phyloP scores from a whole-genome alignment of 805 yeast species.

The Teunomyces gatunensis region DNA sequence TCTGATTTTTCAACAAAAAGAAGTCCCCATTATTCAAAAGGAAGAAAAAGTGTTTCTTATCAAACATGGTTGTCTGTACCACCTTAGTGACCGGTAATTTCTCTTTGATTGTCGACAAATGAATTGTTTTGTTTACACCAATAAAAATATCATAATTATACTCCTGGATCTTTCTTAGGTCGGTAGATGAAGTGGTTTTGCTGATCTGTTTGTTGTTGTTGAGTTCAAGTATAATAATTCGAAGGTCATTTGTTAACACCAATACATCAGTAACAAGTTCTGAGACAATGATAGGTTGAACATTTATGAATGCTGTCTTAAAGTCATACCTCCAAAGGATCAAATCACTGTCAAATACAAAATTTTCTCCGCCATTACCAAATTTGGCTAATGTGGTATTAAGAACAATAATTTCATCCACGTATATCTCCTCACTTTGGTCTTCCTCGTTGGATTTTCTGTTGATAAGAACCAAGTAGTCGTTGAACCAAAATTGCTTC shows the following conservation, averaged over 20 bases:
- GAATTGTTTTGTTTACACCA: constrained; percentile 30
- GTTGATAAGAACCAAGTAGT: constrained; percentile 33
- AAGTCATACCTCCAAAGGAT: constrained; percentile 40
- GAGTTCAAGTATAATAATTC: constrained; percentile 27
- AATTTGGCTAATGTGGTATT: constrained; percentile 29
- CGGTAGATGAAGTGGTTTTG: constrained; percentile 4
- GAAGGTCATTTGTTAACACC: constrained; percentile 28
- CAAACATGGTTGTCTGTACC: constrained; percentile 23
- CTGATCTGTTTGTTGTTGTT: constrained; percentile 10
- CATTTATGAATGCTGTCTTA: constrained; percentile 19
- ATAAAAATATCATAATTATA: constrained; percentile 26
- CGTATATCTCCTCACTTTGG: constrained; percentile 9
- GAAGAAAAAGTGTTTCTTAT: constrained; percentile 33
- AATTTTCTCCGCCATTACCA: constrained; percentile 30
- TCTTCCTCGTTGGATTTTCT: constrained; percentile 19
- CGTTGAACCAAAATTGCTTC: constrained; percentile 35
- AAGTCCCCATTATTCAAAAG: constrained; percentile 39
- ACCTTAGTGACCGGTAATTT: constrained; percentile 23
- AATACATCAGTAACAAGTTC: constrained; percentile 15
- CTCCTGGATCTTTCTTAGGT: constrained; percentile 4
- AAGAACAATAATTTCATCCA: constrained; percentile 37
- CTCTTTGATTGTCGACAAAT: constrained; percentile 29
- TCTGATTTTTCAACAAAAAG: constrained; percentile 33
- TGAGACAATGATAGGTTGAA: constrained; percentile 13
- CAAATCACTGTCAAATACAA: constrained; percentile 36